Evolutionary conservation across 2,329 filamentous ascomycete species (phyloP), one percentile per base, ranked within the genome.

Genomic region (Chaetothyriales sp.): DNA sequence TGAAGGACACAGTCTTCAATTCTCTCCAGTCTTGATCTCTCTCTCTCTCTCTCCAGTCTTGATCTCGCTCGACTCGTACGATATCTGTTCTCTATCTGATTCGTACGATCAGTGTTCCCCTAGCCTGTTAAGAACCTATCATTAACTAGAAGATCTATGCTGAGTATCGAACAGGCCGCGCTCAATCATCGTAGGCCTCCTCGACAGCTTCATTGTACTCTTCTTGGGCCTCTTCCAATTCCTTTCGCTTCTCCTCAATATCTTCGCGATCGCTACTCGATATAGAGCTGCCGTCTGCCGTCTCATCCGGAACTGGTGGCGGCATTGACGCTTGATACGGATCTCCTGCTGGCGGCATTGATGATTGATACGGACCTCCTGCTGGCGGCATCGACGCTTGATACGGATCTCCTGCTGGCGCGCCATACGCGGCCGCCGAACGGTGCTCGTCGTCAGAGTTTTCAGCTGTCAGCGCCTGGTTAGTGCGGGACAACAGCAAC

Each of bases 161-260:
- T n/a, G n/a, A n/a, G n/a, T n/a, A n/a, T n/a, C n/a, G n/a, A n/a
- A 40, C 5, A 37, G 46, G 20, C 18, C 55, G 55, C 46, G 52
- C 54, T 40, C 50, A 33, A 18, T 56, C 57, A 46, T 59, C 55
- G 40, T 50, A 37, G 8, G 51, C 33, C n/a, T 55, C 56, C 43
- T 59, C 57, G n/a, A 51, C 40, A 48, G 57, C 57, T 37, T 55
- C 57, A 45, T 55, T 59, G 5, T 51, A 56, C 19, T 56, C 51
- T 28, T 52, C 44, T 10, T 54, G 57, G 46, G 55, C 57, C 33
- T 56, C 54, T 13, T 48, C 53, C 43, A 54, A 52, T n/a, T 56
- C 44, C 7, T 28, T 28, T 45, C 54, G 49, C 10, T 52, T 52
- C 18, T 59, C 52, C 19, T 57, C 57, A 33, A 54, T 46, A 15